Evolutionary conservation across 306 rosid genomes (phyloP), one percentile per base, ranked within the genome.

Genomic region (Malus sylvestris): DNA sequence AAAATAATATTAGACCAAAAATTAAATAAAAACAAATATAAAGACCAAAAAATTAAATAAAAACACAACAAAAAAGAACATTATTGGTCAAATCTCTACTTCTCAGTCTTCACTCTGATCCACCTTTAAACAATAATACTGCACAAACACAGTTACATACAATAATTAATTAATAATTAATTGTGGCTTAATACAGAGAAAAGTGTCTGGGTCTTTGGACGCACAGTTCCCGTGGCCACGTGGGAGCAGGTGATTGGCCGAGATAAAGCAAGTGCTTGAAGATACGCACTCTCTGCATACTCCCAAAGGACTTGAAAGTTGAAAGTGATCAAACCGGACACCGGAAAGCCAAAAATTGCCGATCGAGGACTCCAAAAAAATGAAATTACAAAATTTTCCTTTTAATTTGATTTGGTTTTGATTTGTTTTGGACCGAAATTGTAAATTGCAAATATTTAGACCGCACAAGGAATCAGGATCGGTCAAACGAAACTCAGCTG

Each of bases 271-370:
- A 67, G 58, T 74, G 53, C 80, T 79, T 49, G 78, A 81, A 72
- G 53, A 75, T 51, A 75, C 68, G 53, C 53, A 45, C 64, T 35
- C 19, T 19, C 20, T 6, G 35, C 32, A 42, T 33, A n/a, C 16
- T 42, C 44, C 25, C 27, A 7, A 52, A 32, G 12, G 22, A 59
- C 38, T 22, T 8, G 49, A 62, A 82, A 58, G 77, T 22, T 8
- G 49, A 62, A 82, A 58, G 77, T 74, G 83, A 85, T 84, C 85
- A 81, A 75, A 84, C 78, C 72, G 78, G 82, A 23, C 68, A 81
- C 82, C 73, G 81, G 76, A 70, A 78, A 29, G 73, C 74, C 67
- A 20, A 71, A 30, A 55, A 22, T 59, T 73, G 55, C 68, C 42
- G 52, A 78, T 19, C 40, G 49, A 75, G 68, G 63, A 51, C 20